phyloP scores from a whole-genome alignment of 148 eudicot genomes.

The Nepenthes mirabilis region DNA sequence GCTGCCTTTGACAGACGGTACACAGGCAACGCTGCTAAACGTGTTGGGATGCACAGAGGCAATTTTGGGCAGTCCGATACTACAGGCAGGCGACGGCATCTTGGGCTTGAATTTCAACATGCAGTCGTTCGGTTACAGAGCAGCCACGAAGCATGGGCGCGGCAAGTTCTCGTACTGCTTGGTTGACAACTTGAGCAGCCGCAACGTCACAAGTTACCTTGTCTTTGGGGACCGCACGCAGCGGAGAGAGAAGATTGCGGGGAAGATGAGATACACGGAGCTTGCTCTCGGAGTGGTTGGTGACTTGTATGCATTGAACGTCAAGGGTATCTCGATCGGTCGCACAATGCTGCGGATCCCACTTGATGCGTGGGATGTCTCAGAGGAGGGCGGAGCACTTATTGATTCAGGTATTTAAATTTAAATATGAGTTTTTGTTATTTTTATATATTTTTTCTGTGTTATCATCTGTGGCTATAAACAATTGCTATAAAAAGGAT shows the following conservation, averaged over 20 bases:
- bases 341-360: constrained; percentile 25
- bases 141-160: constrained; percentile 18
- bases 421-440: not conserved
- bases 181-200: constrained; percentile 36
- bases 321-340: constrained; percentile 29
- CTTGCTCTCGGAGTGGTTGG: constrained; percentile 2
- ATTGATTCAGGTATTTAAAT: constrained; percentile 13
- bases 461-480: no score
- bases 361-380: constrained; percentile 16
- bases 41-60: constrained; percentile 31
- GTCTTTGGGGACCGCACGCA: constrained; percentile 15
- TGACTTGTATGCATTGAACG: constrained; percentile 14
- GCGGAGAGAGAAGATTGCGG: constrained; percentile 1
- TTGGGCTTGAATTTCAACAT: constrained; percentile 32
- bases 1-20: not conserved
- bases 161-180: constrained; percentile 47
- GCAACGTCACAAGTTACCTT: constrained; percentile 23
- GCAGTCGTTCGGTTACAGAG: constrained; percentile 20
- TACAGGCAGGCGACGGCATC: constrained; percentile 25
- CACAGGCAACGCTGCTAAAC: constrained; percentile 7
- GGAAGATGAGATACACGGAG: constrained; percentile 21
- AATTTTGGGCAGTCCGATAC: constrained; percentile 9
- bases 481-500: no score
- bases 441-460: no score
- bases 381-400: constrained; percentile 8